Conservation (phyloP, 2,329 filamentous ascomycete genomes). For the Dactylellina cionopaga region DNA sequence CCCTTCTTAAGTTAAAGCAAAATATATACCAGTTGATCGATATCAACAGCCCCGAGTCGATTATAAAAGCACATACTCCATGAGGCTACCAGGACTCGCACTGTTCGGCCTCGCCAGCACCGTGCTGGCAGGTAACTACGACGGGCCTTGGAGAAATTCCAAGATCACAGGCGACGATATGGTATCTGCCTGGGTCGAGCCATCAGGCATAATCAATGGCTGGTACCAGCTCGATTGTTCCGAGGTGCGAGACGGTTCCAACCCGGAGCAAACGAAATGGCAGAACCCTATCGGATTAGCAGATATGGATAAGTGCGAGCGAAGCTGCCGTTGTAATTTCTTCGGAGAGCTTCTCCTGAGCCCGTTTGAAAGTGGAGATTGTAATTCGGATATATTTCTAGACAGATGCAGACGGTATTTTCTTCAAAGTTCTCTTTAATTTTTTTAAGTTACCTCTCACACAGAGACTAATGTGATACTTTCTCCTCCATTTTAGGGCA, state of each 20-base stretch:
- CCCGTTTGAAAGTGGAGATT: not conserved
- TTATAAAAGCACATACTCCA: too few species aligned
- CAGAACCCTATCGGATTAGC: not conserved
- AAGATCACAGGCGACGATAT: not conserved
- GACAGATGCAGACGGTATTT: slow-evolving; percentile 3
- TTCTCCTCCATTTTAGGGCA: too few species aligned
- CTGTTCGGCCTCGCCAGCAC: not conserved
- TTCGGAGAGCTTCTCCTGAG: slow-evolving; percentile 30
- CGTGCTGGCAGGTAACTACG: slow-evolving; percentile 5
- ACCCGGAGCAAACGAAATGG: not conserved
- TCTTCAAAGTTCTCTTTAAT: too few species aligned
- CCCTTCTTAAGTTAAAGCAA: too few species aligned
- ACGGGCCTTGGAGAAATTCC: slow-evolving; percentile 27
- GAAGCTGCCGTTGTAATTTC: slow-evolving; percentile 27
- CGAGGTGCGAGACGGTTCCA: not conserved
- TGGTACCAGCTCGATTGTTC: slow-evolving; percentile 8
- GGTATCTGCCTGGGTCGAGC: not conserved
- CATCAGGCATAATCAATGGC: not conserved
- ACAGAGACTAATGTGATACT: too few species aligned
- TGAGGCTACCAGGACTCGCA: not conserved
- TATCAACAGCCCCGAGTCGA: too few species aligned
- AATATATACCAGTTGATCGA: too few species aligned
- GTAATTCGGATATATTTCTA: slow-evolving; percentile 7
- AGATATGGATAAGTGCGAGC: not conserved
- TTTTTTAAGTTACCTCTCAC: too few species aligned